Evolutionary conservation across 106 monocot genomes (phyloP).

Genomic region (Vanilla planifolia): DNA sequence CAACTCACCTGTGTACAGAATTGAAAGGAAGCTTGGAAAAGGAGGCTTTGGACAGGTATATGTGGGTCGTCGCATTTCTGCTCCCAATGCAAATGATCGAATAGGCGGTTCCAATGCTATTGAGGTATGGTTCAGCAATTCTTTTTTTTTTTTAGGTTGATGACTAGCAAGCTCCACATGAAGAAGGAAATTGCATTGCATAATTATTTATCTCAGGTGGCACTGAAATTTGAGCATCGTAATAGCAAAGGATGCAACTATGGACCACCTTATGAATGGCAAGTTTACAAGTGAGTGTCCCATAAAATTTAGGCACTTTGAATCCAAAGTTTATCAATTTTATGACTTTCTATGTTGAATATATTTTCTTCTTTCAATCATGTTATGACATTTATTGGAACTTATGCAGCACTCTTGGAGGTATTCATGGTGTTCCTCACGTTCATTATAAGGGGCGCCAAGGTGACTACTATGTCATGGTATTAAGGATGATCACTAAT

Average conservation of each 20-base stretch:
- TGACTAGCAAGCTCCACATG: background rate
- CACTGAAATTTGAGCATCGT: slow-evolving; percentile 76
- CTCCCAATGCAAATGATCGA: slow-evolving; percentile 28
- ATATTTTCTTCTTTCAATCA: background rate
- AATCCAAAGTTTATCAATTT: no score
- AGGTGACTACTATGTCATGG: slow-evolving; percentile 91
- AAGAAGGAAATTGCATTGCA: background rate
- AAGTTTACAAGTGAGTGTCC: slow-evolving; percentile 67
- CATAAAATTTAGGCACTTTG: slow-evolving; percentile 1
- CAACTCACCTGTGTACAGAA: slow-evolving; percentile 45
- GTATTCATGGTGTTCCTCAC: slow-evolving; percentile 85
- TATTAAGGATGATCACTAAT: slow-evolving; percentile 18
- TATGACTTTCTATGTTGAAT: slow-evolving; percentile 24
- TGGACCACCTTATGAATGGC: slow-evolving; percentile 88
- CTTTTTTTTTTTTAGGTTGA: background rate
- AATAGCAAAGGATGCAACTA: slow-evolving; percentile 81
- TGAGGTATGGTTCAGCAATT: slow-evolving; percentile 34
- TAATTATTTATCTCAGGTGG: slow-evolving; percentile 33
- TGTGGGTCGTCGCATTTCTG: slow-evolving; percentile 51
- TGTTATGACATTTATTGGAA: background rate
- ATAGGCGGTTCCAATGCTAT: slow-evolving; percentile 37
- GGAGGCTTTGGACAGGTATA: slow-evolving; percentile 82
- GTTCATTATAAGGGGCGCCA: slow-evolving; percentile 87
- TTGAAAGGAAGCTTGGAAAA: slow-evolving; percentile 68
- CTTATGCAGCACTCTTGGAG: slow-evolving; percentile 58